Percentiles rank a stretch among this genome's conserved stretches.
Conservation (phyloP, 805 yeast species). For the Myxozyma melibiosi region DNA sequence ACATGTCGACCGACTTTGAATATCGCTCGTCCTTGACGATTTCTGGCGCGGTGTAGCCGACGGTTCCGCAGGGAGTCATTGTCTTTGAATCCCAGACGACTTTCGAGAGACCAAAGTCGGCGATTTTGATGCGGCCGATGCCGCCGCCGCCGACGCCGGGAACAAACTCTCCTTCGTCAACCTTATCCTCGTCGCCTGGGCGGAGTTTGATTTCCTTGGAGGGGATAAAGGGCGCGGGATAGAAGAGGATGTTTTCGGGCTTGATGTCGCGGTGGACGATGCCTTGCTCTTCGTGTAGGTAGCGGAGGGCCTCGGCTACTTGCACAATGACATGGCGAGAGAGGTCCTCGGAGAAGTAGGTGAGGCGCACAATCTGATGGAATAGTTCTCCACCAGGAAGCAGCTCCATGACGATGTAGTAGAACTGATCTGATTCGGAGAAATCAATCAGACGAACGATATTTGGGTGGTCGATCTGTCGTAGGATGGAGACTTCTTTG, state of each 20-base stretch:
- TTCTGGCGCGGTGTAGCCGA: slow-evolving; percentile 98
- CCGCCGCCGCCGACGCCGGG: slow-evolving; percentile 90
- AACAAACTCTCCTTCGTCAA: slow-evolving; percentile 83
- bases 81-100: slow-evolving; percentile 85
- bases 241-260: slow-evolving; percentile 74
- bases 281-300: slow-evolving; percentile 70
- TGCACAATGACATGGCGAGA: slow-evolving; percentile 73
- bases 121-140: slow-evolving; percentile 84
- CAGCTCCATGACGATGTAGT: slow-evolving; percentile 67
- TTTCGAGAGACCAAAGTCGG: slow-evolving; percentile 94
- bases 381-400: slow-evolving; percentile 80
- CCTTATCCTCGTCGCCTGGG: slow-evolving; percentile 51
- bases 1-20: slow-evolving; percentile 94
- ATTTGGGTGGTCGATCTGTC: slow-evolving; percentile 62
- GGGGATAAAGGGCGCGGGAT: slow-evolving; percentile 53
- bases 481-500: slow-evolving; percentile 76
- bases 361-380: slow-evolving; percentile 74
- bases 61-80: slow-evolving; percentile 98
- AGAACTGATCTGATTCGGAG: slow-evolving; percentile 54
- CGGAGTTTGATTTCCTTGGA: slow-evolving; percentile 41
- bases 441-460: slow-evolving; percentile 58
- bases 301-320: slow-evolving; percentile 68
- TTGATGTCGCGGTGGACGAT: slow-evolving; percentile 80
- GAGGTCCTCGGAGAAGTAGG: slow-evolving; percentile 73
- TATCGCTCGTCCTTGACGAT: slow-evolving; percentile 92